Percentiles rank a stretch among this genome's conserved stretches.
phyloP scores from a whole-genome alignment of 805 yeast species.

The Schwanniomyces polymorphus region DNA sequence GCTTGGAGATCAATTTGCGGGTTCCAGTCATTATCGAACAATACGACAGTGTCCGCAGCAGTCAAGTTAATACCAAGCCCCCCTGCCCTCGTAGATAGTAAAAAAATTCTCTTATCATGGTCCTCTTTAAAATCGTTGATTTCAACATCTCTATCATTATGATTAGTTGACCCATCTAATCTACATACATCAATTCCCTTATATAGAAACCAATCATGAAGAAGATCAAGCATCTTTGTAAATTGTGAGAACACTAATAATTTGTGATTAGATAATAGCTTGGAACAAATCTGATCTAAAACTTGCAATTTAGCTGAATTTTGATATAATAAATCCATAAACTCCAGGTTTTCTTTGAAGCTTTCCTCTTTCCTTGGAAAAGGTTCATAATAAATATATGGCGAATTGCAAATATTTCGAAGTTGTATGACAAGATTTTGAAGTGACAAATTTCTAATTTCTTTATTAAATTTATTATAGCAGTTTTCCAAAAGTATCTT shows the following conservation, averaged over 20 bases:
- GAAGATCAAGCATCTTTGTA: slow-evolving; percentile 74
- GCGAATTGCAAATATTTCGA: slow-evolving; percentile 82
- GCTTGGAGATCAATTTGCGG: slow-evolving; percentile 97
- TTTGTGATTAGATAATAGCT: slow-evolving; percentile 60
- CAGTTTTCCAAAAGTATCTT: slow-evolving; percentile 10
- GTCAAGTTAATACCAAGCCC: slow-evolving; percentile 88
- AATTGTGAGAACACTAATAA: slow-evolving; percentile 86
- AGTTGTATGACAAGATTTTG: slow-evolving; percentile 81
- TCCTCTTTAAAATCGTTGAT: slow-evolving; percentile 51
- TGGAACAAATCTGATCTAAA: slow-evolving; percentile 60
- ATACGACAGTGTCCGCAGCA: slow-evolving; percentile 84
- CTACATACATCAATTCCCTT: slow-evolving; percentile 51
- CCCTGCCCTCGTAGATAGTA: slow-evolving; percentile 90
- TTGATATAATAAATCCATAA: slow-evolving; percentile 33
- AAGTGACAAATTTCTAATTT: slow-evolving; percentile 40
- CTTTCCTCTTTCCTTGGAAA: slow-evolving; percentile 46
- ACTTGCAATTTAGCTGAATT: slow-evolving; percentile 75
- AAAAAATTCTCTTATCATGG: slow-evolving; percentile 48
- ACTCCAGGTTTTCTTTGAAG: slow-evolving; percentile 21
- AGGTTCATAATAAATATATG: slow-evolving; percentile 81
- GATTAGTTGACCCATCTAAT: slow-evolving; percentile 75
- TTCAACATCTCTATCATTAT: slow-evolving; percentile 62
- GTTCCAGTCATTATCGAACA: slow-evolving; percentile 95
- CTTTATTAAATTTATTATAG: slow-evolving; percentile 12
- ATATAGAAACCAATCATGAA: slow-evolving; percentile 70